Base-by-base conservation (phyloP, 1,284 basidiomycete genomes). In the Salmacisia buchloeana region DNA sequence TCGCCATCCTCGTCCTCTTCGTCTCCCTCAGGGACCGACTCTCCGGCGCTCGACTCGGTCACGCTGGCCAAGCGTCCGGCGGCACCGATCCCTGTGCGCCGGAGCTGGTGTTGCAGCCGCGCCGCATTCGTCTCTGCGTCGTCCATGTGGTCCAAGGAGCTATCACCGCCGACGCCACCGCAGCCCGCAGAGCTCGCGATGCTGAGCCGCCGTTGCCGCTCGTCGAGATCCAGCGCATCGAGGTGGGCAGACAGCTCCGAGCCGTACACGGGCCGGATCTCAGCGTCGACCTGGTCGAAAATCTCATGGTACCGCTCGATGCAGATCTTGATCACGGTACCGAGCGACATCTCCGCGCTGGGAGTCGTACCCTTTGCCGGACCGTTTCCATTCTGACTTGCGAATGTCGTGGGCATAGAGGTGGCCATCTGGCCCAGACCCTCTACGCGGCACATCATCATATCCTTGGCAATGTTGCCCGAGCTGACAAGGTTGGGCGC, bases 221-320 rank as follows among this genome's bases (percentile, higher is more conserved):
- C 27, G 9, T 25, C 46, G 41, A 9, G 18, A 9, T 27, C 23
- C 23, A 49, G 4, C 9, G 46, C 46, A 29, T 49, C 46, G 13
- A 49, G 27, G 25, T 25, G 21, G 7, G 46, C 46, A 12, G 46
- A 49, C 7, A 49, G 46, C 27, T 49, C 46, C 13, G 46, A 49
- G 2, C 46, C 46, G 25, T 49, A 49, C 46, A 49, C 27, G 15
- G 46, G 46, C 27, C 46, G 46, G 25, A 49, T 49, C 90, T 89
- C 63, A 78, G 81, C 21, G 87, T 65, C 65, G 23, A 57, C 80
- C 69, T 91, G 88, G 73, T 91, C 89, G 73, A 92, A 92, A 35
- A 92, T 82, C 76, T 92, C 90, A 77, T 88, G 91, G 77, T 91
- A 92, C 46, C 85, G 84, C 71, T 89, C 85, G 63, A 92, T 90